Evolutionary conservation across 768 basidiomycete species (phyloP).

Genomic region (Lyophyllum decastes): DNA sequence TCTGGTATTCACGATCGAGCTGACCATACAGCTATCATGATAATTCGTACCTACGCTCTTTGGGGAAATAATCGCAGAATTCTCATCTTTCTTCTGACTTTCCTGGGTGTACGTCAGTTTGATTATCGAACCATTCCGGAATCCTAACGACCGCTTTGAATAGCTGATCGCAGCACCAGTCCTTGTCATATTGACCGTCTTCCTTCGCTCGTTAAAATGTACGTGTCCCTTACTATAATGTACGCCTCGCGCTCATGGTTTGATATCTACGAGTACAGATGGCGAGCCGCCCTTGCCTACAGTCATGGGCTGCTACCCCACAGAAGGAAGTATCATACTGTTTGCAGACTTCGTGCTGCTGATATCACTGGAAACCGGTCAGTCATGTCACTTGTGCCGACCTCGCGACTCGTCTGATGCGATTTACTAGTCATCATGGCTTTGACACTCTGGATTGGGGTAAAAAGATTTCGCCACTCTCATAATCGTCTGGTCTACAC

Average conservation of each 20-base stretch:
- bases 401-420: background rate
- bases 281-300: constrained; percentile 7
- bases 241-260: background rate
- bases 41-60: constrained; percentile 12
- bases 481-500: constrained; percentile 19
- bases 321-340: constrained; percentile 2
- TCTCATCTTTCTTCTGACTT: background rate
- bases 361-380: constrained; percentile 7
- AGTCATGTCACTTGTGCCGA: background rate
- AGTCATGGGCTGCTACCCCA: constrained; percentile 6
- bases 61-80: constrained; percentile 11
- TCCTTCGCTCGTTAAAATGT: constrained; percentile 8
- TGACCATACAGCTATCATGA: constrained; percentile 6
- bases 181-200: background rate
- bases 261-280: background rate
- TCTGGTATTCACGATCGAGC: background rate
- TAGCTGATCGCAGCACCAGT: constrained; percentile 4
- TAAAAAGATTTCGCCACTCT: constrained; percentile 20
- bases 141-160: background rate
- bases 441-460: constrained; percentile 21
- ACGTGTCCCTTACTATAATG: background rate
- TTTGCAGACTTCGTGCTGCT: constrained; percentile 7
- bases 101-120: background rate
- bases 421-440: constrained; percentile 22
- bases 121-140: background rate